These are phyloP conservation scores for Chiua sp. DNA, from an alignment of 1,284 basidiomycete genomes.

Conservation along the genomic window DNA sequence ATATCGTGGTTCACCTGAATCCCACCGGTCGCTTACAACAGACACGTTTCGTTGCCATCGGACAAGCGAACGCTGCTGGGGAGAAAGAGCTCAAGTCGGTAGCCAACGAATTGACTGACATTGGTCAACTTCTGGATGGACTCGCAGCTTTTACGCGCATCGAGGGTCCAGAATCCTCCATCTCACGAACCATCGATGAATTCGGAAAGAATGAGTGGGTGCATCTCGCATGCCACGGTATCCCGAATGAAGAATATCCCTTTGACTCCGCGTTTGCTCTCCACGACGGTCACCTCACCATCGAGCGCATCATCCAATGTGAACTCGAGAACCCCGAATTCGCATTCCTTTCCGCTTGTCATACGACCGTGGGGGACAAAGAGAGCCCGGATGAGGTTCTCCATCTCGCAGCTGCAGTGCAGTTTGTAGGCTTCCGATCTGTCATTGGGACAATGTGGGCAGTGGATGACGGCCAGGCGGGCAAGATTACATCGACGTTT, in stretches of 20 bases:
- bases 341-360: background rate
- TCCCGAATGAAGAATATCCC: background rate
- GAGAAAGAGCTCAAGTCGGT: background rate
- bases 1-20: too few species aligned
- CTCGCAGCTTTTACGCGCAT: background rate
- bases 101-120: background rate
- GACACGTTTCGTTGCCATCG: constrained; percentile 21
- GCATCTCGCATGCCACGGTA: constrained; percentile 28
- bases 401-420: background rate
- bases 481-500: background rate
- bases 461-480: background rate
- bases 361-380: background rate
- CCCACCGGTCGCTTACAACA: too few species aligned
- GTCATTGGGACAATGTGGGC: background rate
- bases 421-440: background rate
- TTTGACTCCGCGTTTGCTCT: background rate
- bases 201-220: constrained; percentile 15
- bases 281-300: background rate
- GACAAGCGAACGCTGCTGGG: constrained; percentile 5
- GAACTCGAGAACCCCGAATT: background rate
- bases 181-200: constrained; percentile 1
- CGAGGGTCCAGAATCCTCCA: background rate
- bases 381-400: background rate
- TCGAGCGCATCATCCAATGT: background rate
- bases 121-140: background rate